Evolutionary conservation across 2,329 filamentous ascomycete genomes (phyloP).

Genomic region (Aspergillus brunneoviolaceus): DNA sequence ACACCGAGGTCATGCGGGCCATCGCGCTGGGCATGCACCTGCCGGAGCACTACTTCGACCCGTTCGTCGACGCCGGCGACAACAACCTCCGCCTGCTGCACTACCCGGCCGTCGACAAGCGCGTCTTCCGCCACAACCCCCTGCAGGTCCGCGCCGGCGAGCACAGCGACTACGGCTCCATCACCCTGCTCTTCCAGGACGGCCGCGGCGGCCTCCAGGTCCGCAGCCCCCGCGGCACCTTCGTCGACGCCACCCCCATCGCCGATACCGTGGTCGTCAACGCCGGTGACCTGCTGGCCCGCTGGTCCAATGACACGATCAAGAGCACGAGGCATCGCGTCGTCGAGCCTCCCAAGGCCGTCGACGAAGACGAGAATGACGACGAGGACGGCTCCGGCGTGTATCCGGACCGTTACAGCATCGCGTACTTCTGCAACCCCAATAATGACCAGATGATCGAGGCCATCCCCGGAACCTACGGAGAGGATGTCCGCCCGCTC

Average conservation of each 20-base stretch:
- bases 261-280: constrained; percentile 81
- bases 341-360: constrained; percentile 71
- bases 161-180: constrained; percentile 65
- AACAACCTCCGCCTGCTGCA: constrained; percentile 74
- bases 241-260: constrained; percentile 81
- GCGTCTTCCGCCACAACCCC: constrained; percentile 65
- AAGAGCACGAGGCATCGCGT: constrained; percentile 88
- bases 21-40: constrained; percentile 80
- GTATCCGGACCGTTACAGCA: constrained; percentile 78
- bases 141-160: constrained; percentile 74
- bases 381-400: constrained; percentile 37
- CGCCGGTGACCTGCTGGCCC: constrained; percentile 78
- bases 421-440: constrained; percentile 92
- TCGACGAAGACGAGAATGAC: constrained; percentile 42
- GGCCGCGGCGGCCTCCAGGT: constrained; percentile 59
- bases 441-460: constrained; percentile 75
- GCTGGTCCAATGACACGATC: constrained; percentile 91
- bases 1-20: constrained; percentile 77
- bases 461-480: constrained; percentile 75
- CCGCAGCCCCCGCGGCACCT: constrained; percentile 70
- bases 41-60: constrained; percentile 71
- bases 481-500: constrained; percentile 53
- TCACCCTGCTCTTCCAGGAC: constrained; percentile 59
- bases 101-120: constrained; percentile 67
- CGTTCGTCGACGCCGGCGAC: constrained; percentile 67